Conservation (phyloP, 768 basidiomycete species). For the Leucogyrophana mollusca region DNA sequence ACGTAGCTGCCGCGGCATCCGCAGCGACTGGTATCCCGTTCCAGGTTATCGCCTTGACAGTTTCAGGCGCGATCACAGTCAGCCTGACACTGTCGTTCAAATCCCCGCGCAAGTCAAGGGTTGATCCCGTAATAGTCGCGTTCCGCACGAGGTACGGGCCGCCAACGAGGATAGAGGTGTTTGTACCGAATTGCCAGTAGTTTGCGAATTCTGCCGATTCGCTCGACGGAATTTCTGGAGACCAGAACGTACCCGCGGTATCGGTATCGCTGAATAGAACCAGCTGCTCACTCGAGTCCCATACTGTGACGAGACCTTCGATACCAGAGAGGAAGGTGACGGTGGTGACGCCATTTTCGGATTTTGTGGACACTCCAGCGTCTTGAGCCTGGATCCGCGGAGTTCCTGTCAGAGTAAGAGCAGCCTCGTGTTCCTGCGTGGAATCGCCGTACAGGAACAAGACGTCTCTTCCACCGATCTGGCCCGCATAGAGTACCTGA, state of each 20-base stretch:
- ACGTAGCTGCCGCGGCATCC: conserved; percentile 26
- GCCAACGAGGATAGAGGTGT: conserved; percentile 61
- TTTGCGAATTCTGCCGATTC: conserved; percentile 44
- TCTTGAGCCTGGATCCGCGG: conserved; percentile 33
- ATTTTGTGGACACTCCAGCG: conserved; percentile 22
- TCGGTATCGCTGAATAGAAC: conserved; percentile 65
- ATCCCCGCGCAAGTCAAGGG: conserved; percentile 67
- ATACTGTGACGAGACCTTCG: conserved; percentile 57
- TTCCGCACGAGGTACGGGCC: conserved; percentile 66
- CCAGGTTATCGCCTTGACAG: conserved; percentile 61
- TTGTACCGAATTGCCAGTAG: conserved; percentile 76
- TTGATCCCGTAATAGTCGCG: conserved; percentile 45
- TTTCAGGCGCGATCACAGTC: conserved; percentile 61
- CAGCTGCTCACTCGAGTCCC: conserved; percentile 66
- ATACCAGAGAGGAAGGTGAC: conserved; percentile 58
- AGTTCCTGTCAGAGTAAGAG: conserved; percentile 47
- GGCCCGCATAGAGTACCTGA: conserved; percentile 64
- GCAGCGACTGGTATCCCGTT: conserved; percentile 54
- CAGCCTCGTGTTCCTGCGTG: conserved; percentile 52
- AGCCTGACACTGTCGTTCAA: conserved; percentile 56
- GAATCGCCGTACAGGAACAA: conserved; percentile 62
- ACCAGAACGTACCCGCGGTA: conserved; percentile 74
- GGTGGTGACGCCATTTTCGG: conserved; percentile 33
- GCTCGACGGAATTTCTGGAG: conserved; percentile 56
- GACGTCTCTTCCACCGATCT: conserved; percentile 59